Evolutionary conservation across 1,284 basidiomycete genomes (phyloP).

Genomic region (Sporisorium iseilematis-ciliati): DNA sequence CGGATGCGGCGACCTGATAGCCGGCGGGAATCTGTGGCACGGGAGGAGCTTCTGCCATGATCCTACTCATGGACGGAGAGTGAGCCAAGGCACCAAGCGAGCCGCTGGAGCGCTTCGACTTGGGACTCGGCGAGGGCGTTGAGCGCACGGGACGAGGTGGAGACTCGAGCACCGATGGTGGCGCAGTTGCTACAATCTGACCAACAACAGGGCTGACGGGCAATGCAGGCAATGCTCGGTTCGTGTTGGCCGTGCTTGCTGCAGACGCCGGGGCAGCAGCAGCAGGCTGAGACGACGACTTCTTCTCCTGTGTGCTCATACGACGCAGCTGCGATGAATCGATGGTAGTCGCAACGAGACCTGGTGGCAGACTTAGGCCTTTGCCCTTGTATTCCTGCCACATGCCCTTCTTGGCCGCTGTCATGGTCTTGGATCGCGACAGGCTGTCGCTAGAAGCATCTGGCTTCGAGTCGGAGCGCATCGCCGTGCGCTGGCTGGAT

Average conservation of each 20-base stretch:
- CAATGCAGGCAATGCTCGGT: constrained; percentile 4
- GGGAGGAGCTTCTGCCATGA: constrained; percentile 54
- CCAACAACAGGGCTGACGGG: constrained; percentile 15
- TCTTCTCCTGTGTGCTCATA: constrained; percentile 29
- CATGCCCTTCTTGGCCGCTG: constrained; percentile 32
- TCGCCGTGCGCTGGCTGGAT: constrained; percentile 46
- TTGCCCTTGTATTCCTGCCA: constrained; percentile 58
- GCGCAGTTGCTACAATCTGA: constrained; percentile 18
- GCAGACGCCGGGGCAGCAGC: background rate
- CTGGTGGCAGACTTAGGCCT: constrained; percentile 57
- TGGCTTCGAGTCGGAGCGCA: constrained; percentile 13
- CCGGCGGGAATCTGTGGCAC: constrained; percentile 47
- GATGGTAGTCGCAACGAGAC: constrained; percentile 57
- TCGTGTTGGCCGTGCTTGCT: background rate
- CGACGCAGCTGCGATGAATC: constrained; percentile 46
- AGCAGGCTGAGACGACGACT: constrained; percentile 15
- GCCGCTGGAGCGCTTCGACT: constrained; percentile 25
- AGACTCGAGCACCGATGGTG: constrained; percentile 23
- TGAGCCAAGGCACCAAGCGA: constrained; percentile 23
- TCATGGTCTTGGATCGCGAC: constrained; percentile 39
- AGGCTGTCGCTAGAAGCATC: constrained; percentile 17
- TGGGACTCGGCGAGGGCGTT: constrained; percentile 19
- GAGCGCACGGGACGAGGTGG: constrained; percentile 22
- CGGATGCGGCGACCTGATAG: constrained; percentile 27
- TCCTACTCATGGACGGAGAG: constrained; percentile 35